These are phyloP conservation scores for Alectoria sarmentosa DNA, from an alignment of 495 filamentous ascomycete genomes.

Conservation along the genomic window DNA sequence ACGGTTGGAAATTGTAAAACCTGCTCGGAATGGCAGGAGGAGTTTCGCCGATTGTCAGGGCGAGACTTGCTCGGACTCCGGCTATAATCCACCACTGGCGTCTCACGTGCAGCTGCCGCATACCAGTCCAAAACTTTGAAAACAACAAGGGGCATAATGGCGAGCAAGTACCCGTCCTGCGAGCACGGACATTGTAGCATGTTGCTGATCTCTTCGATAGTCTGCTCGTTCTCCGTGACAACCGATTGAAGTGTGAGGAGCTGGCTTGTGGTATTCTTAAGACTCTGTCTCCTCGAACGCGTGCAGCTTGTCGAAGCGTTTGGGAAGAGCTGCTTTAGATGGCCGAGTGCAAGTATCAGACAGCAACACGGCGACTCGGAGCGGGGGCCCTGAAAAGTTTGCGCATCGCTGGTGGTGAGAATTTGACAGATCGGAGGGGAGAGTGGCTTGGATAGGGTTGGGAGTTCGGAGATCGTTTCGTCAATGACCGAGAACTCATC, in stretches of 20 bases:
- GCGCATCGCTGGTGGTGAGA: slow-evolving; percentile 2
- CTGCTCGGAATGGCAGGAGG: slow-evolving; percentile 5
- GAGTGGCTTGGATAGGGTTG: neutral
- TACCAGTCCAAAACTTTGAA: slow-evolving; percentile 32
- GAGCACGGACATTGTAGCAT: slow-evolving; percentile 29
- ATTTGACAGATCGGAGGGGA: neutral
- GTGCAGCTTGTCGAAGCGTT: slow-evolving; percentile 10
- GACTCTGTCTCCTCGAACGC: slow-evolving; percentile 1
- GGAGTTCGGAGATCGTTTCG: neutral
- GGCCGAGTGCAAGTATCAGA: slow-evolving; percentile 12
- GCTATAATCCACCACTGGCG: neutral
- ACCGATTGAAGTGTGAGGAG: slow-evolving; percentile 26
- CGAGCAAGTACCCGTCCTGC: slow-evolving; percentile 27
- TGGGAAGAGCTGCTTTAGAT: slow-evolving; percentile 23
- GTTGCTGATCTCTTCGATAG: slow-evolving; percentile 23
- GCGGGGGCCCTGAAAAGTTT: neutral
- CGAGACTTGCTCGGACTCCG: neutral
- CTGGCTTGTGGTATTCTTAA: slow-evolving; percentile 13
- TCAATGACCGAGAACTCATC: neutral
- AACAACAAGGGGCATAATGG: slow-evolving; percentile 27
- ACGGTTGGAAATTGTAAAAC: slow-evolving; percentile 6
- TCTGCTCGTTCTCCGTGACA: slow-evolving; percentile 26
- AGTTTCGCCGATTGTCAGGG: neutral
- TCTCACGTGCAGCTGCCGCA: slow-evolving; percentile 22
- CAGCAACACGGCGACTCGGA: slow-evolving; percentile 14